Evolutionary conservation across 371 early-diverging fungal genomes (phyloP), one percentile per base, ranked within the genome.

Genomic region (Mortierella sp.): DNA sequence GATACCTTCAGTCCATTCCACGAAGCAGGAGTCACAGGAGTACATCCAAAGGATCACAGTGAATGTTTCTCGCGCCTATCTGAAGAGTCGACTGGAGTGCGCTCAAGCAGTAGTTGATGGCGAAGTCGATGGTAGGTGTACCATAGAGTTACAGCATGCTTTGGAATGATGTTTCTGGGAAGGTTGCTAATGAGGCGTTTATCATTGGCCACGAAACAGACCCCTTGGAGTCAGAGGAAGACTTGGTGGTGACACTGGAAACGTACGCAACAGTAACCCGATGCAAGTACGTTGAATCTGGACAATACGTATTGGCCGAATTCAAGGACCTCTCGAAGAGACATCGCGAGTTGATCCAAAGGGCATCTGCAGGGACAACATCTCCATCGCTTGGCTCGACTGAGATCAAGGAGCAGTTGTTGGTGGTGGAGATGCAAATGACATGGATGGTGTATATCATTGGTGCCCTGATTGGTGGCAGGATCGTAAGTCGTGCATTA

Each of bases 361-460:
- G 72, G 14, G 58, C 66, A 13, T 64, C 70, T 9, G 69, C 77
- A 16, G 69, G 74, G 3, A 81, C 83, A 22, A 73, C 71, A 0
- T 83, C 79, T 39, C 81, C 83, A 7, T 79, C 83, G 2, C 50
- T 88, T 19, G 85, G 85, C 29, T 70, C 87, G 0, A 81, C 81
- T 37, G 92, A 92, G 66, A 78, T 84, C 28, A 88, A 88, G 21
- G 71, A 67, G 43, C 62, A 62, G 27, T 60, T 67, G 2, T 24
- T 72, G 43, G 60, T 71, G 21, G 53, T 58, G 24, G 67, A 72
- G 28, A 56, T 74, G 44, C 88, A 89, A 76, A 83, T 94, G 74
- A 89, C 94, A 1, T 95, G 94, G 94, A 81, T 92, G 27, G 89
- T 94, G 19, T 92, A 95, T 54, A 86, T 89, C 21, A 90, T 89